Evolutionary conservation across 1,284 basidiomycete genomes (phyloP).

Genomic region (Rhodofomes roseus): DNA sequence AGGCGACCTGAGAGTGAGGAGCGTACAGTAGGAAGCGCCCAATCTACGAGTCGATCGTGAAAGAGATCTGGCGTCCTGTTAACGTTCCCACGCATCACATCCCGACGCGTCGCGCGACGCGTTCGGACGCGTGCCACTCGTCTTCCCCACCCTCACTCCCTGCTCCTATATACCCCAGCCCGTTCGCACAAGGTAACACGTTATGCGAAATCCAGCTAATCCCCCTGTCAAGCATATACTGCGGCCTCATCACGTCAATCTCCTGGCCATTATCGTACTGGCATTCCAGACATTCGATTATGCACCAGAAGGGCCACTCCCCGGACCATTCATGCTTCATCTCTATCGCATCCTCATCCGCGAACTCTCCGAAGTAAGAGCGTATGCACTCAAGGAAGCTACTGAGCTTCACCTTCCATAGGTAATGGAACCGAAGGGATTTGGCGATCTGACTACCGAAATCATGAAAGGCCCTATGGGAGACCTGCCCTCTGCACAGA

Average conservation of each 20-base stretch:
- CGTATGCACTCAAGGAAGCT: neutral
- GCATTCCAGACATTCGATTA: slow-evolving; percentile 54
- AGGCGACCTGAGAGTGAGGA: neutral
- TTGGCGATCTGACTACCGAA: slow-evolving; percentile 31
- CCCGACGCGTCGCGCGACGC: slow-evolving; percentile 4
- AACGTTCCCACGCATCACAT: neutral
- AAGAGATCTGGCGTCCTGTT: slow-evolving; percentile 5
- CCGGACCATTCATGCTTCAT: slow-evolving; percentile 57
- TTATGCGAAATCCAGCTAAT: slow-evolving; percentile 22
- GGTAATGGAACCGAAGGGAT: slow-evolving; percentile 39
- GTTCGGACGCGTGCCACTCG: neutral
- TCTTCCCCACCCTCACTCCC: neutral
- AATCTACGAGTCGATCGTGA: neutral
- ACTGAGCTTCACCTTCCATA: slow-evolving; percentile 14
- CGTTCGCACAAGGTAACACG: neutral
- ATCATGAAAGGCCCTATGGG: slow-evolving; percentile 25
- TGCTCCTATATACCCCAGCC: neutral
- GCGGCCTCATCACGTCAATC: slow-evolving; percentile 68
- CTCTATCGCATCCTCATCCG: slow-evolving; percentile 27
- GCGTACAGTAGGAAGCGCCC: neutral
- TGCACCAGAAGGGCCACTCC: slow-evolving; percentile 35
- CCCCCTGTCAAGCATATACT: slow-evolving; percentile 60
- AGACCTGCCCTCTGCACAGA: slow-evolving; percentile 5
- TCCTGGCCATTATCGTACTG: slow-evolving; percentile 58
- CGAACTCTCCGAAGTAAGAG: slow-evolving; percentile 23